Base-by-base conservation (phyloP, 495 filamentous ascomycete species). In the Pyrenula massariospora region DNA sequence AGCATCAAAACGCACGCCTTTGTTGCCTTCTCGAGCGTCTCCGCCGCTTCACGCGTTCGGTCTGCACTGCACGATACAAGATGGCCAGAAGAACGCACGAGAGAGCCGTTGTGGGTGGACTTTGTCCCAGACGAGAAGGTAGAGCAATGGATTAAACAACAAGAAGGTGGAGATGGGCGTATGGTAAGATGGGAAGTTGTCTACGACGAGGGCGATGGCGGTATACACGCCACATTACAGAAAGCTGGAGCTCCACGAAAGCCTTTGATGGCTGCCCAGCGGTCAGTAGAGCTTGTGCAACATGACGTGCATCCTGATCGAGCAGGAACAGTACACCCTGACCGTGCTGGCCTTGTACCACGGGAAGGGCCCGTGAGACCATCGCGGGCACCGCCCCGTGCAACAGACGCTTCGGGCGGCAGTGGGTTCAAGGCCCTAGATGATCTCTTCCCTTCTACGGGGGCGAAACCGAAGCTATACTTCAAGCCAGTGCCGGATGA, bases 1-100 rank as follows among this genome's bases (percentile, higher is more conserved):
- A 66, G 74, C 2, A 89, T 98, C 68, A 84, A 86, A 55, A 93
- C 90, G 0, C 93, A 98, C 64, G 89, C 89, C 50, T 86, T 96
- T 63, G 85, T 85, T 25, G 68, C 74, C 19, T 94, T 98, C 62
- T 68, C 70, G 22, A 82, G 70, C 55, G 68, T 84, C 25, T 71
- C 84, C 1, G 83, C 86, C 2, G 93, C 93, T 12, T 84, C 86
- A 3, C 79, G 91, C 11, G 91, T 88, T 19, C 85, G 93, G 25
- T 79, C 82, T 0, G 78, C 80, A 10, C 70, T 98, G 5, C 93
- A 98, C 65, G 79, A 78, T 48, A 78, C 77, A 2, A 75, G 89
- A 47, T 98, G 90, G 89, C 93, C 93, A 1, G 81, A 88, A 47
- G 93, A 97, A 68, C 81, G 84, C 53, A 86, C 85, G 50, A 81